Percentiles rank a stretch among this genome's conserved stretches.
Conservation (phyloP, 805 yeast genomes). For the Kodamaea restingae region DNA sequence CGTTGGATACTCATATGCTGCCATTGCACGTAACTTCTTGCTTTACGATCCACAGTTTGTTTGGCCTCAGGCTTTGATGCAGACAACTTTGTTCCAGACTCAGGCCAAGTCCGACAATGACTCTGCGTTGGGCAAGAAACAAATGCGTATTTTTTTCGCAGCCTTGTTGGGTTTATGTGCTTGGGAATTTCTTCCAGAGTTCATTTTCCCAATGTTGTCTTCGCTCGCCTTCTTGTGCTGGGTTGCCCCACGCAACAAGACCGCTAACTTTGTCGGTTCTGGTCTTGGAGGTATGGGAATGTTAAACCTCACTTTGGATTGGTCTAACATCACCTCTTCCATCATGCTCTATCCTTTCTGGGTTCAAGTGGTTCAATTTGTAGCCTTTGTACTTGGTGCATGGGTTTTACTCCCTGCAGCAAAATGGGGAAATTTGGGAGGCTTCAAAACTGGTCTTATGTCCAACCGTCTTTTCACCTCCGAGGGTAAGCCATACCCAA, state of each 20-base stretch:
- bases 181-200: constrained; percentile 25
- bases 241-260: constrained; percentile 18
- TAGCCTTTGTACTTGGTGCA: constrained; percentile 20
- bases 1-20: constrained; percentile 24
- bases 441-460: constrained; percentile 21
- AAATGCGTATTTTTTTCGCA: constrained; percentile 18
- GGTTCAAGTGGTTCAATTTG: constrained; percentile 23
- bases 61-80: constrained; percentile 27
- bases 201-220: constrained; percentile 21
- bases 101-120: constrained; percentile 11
- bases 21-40: constrained; percentile 21
- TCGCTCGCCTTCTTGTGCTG: constrained; percentile 24
- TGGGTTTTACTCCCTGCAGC: constrained; percentile 25
- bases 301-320: constrained; percentile 21
- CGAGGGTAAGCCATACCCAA: constrained; percentile 18
- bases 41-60: constrained; percentile 23
- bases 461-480: constrained; percentile 19
- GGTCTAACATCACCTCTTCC: constrained; percentile 24
- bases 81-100: constrained; percentile 15
- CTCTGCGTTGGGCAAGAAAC: constrained; percentile 9
- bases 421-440: constrained; percentile 19
- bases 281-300: constrained; percentile 26
- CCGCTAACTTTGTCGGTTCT: constrained; percentile 21
- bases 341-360: constrained; percentile 24
- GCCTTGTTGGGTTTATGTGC: constrained; percentile 12